Base-by-base conservation (phyloP, 345 rosid species). In the Aegle marmelos region DNA sequence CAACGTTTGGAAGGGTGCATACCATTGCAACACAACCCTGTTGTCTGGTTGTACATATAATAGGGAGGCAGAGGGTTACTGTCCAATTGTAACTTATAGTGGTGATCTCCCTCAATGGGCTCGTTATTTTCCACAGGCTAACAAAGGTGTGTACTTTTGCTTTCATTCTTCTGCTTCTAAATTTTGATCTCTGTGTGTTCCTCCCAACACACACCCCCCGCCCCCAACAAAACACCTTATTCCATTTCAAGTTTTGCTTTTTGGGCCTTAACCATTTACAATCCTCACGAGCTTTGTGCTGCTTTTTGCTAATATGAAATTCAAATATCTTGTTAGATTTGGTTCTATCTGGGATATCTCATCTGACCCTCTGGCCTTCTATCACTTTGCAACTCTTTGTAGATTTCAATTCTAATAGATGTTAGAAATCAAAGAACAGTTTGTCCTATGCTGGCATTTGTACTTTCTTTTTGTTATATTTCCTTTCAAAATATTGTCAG, bases 51-150 rank as follows among this genome's bases (percentile, higher is more conserved):
- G 99, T 85, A 96, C 99, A 80, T 94, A 92, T 83, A 94, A 94
- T 86, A 90, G 99, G 86, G 98, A 96, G 85, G 99, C 98, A 63
- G 99, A 96, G 85, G 99, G 99, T 70, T 96, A 96, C 80, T 96
- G 99, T 79, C 99, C 99, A 61, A 94, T 96, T 77, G 86, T 96
- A 80, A 96, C 86, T 86, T 92, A 96, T 83, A 90, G 90, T 36
- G 97, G 92, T 70, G 99, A 96, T 82, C 91, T 96, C 71, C 99
- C 99, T 70, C 89, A 84, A 65, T 96, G 99, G 99, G 98, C 98
- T 79, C 98, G 88, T 31, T 96, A 96, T 85, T 96, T 96, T 89
- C 92, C 97, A 39, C 98, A 94, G 85, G 88, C 98, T 79, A 94
- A 96, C 80, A 96, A 93, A 88, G 99, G 99, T 94, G 28, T 69